Evolutionary conservation across 805 yeast genomes (phyloP).

Genomic region (Huiozyma sinensis): DNA sequence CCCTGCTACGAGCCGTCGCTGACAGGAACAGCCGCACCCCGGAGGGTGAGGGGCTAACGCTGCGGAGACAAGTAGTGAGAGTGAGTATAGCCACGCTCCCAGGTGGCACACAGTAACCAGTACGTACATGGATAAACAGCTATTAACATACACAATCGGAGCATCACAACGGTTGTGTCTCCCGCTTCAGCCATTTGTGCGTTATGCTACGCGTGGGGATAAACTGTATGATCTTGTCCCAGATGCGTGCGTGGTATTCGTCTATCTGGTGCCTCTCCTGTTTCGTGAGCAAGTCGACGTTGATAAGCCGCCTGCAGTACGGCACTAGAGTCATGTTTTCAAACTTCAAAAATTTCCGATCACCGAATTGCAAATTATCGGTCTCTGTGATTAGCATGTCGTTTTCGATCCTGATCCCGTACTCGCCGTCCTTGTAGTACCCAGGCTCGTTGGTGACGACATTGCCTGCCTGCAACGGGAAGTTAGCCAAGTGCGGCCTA

Average conservation of each 20-base stretch:
- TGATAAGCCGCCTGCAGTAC: conserved; percentile 67
- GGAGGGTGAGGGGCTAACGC: too few species aligned
- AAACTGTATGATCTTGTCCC: conserved; percentile 39
- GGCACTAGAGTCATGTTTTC: conserved; percentile 84
- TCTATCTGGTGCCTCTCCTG: conserved; percentile 66
- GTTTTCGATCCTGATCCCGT: conserved; percentile 84
- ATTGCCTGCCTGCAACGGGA: conserved; percentile 55
- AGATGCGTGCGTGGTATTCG: conserved; percentile 48
- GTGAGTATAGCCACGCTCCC: too few species aligned
- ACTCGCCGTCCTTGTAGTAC: conserved; percentile 78
- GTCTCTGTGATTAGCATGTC: conserved; percentile 49
- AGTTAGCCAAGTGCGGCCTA: conserved; percentile 37
- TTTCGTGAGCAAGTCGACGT: conserved; percentile 39
- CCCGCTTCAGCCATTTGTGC: conserved; percentile 59
- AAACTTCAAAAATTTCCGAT: conserved; percentile 51
- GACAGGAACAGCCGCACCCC: too few species aligned
- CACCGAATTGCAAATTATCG: conserved; percentile 39
- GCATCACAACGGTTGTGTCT: conserved; percentile 26
- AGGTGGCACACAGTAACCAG: too few species aligned
- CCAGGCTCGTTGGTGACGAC: conserved; percentile 92
- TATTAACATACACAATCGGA: neutral
- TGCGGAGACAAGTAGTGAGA: too few species aligned
- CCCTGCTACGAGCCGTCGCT: too few species aligned
- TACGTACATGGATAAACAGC: too few species aligned
- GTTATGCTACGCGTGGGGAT: conserved; percentile 52